Percentiles rank a stretch among this genome's conserved stretches.
Evolutionary conservation across 1,284 basidiomycete species (phyloP).

Genomic region (Naganishia liquefaciens): DNA sequence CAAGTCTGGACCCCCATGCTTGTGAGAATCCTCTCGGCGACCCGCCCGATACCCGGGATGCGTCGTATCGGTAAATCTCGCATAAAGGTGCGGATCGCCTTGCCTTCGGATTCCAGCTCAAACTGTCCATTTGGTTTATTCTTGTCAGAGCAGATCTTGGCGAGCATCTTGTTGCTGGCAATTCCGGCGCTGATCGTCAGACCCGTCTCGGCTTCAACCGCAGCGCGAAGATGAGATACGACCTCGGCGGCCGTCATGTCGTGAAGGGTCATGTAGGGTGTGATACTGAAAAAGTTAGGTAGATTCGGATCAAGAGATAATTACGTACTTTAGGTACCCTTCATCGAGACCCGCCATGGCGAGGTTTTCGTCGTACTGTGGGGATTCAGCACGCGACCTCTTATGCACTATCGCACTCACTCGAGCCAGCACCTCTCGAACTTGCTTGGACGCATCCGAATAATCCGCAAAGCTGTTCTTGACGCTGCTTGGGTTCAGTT

Average conservation of each 20-base stretch:
- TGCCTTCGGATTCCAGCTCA: conserved; percentile 66
- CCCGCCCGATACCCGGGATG: conserved; percentile 82
- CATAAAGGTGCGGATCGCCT: conserved; percentile 67
- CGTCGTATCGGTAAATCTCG: conserved; percentile 51
- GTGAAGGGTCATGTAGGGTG: conserved; percentile 69
- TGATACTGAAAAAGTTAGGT: conserved; percentile 23
- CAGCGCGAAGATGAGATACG: conserved; percentile 71
- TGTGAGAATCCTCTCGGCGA: conserved; percentile 80
- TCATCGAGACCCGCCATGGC: conserved; percentile 80
- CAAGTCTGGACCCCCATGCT: conserved; percentile 78
- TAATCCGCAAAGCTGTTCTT: conserved; percentile 67
- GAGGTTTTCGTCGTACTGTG: conserved; percentile 78
- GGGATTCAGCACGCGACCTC: conserved; percentile 44
- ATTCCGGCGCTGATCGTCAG: conserved; percentile 93
- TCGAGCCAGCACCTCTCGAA: conserved; percentile 47
- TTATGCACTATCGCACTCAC: conserved; percentile 36
- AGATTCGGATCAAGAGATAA: not conserved
- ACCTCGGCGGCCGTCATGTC: conserved; percentile 68
- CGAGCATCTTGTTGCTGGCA: conserved; percentile 72
- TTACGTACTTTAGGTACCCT: conserved; percentile 76
- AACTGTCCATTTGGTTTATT: conserved; percentile 95
- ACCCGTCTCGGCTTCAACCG: conserved; percentile 71
- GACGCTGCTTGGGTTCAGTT: conserved; percentile 50
- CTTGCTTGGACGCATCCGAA: conserved; percentile 64
- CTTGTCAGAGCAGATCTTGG: conserved; percentile 94